Conservation (phyloP, 768 basidiomycete genomes). For the Dendrothele bispora region DNA sequence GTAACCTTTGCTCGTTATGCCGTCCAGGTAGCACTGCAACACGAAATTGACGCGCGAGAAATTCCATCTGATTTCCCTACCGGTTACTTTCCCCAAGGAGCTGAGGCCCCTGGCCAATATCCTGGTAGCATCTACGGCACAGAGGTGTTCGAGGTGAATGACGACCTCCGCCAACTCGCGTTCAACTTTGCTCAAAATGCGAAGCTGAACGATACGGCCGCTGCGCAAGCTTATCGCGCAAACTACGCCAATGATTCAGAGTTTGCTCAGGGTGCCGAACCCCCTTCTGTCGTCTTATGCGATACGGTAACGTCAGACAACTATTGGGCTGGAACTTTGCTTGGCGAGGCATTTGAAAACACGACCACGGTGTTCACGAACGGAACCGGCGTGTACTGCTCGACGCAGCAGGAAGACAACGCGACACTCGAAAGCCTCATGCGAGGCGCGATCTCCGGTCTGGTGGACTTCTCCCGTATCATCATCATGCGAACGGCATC, state of each 20-base stretch:
- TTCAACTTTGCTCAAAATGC: slow-evolving; percentile 27
- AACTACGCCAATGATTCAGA: slow-evolving; percentile 20
- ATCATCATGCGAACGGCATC: slow-evolving; percentile 37
- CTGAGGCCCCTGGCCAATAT: slow-evolving; percentile 22
- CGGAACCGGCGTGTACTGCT: slow-evolving; percentile 28
- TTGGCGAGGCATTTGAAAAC: slow-evolving; percentile 36
- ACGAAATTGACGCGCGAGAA: slow-evolving; percentile 43
- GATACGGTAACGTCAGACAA: slow-evolving; percentile 38
- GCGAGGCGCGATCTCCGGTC: slow-evolving; percentile 26
- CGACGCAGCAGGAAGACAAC: slow-evolving; percentile 41
- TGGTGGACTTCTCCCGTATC: slow-evolving; percentile 30
- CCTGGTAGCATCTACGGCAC: slow-evolving; percentile 37
- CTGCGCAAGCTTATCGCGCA: slow-evolving; percentile 29
- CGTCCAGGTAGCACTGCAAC: slow-evolving; percentile 36
- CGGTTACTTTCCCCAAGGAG: slow-evolving; percentile 35
- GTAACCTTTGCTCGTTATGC: slow-evolving; percentile 38
- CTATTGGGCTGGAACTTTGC: slow-evolving; percentile 34
- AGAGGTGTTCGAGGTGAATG: slow-evolving; percentile 47
- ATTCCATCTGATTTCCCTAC: slow-evolving; percentile 31
- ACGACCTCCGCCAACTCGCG: slow-evolving; percentile 32
- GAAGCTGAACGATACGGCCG: slow-evolving; percentile 30
- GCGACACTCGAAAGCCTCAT: slow-evolving; percentile 36
- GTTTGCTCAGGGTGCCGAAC: slow-evolving; percentile 28
- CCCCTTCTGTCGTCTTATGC: slow-evolving; percentile 32
- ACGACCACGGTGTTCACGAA: slow-evolving; percentile 35